Evolutionary conservation across 2,329 filamentous ascomycete species (phyloP).

Genomic region (Nectriaceae sp.): DNA sequence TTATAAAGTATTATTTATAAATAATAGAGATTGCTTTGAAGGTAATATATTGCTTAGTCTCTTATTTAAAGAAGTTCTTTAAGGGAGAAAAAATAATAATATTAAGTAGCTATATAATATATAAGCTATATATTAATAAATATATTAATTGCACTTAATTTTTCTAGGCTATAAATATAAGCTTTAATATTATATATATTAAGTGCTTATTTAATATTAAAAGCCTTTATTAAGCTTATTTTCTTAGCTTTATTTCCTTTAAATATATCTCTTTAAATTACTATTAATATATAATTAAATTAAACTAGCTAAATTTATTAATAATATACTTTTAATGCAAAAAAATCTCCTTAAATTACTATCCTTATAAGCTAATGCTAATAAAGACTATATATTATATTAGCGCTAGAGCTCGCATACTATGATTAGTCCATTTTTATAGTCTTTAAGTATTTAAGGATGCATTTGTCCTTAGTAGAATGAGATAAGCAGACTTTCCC

Average conservation of each 20-base stretch:
- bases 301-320: background rate
- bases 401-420: no score
- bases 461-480: no score
- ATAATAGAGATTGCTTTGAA: background rate
- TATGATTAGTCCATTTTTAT: no score
- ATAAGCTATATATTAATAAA: background rate
- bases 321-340: background rate
- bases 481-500: no score
- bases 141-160: constrained; percentile 1
- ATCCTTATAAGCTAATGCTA: background rate
- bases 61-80: background rate
- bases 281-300: background rate
- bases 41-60: background rate
- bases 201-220: background rate
- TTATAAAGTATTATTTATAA: constrained; percentile 2
- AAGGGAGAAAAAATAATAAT: no score
- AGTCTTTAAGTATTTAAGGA: no score
- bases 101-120: constrained; percentile 5
- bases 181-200: background rate
- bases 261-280: constrained; percentile 1
- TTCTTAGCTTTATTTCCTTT: background rate
- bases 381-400: no score
- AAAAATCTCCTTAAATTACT: constrained; percentile 1
- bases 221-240: background rate
- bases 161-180: background rate